A percentile compares a stretch with the other conserved stretches of the same genome.
These are phyloP conservation scores for Penicillium bialowiezense DNA, from an alignment of 495 filamentous ascomycete genomes.

Conservation along the genomic window DNA sequence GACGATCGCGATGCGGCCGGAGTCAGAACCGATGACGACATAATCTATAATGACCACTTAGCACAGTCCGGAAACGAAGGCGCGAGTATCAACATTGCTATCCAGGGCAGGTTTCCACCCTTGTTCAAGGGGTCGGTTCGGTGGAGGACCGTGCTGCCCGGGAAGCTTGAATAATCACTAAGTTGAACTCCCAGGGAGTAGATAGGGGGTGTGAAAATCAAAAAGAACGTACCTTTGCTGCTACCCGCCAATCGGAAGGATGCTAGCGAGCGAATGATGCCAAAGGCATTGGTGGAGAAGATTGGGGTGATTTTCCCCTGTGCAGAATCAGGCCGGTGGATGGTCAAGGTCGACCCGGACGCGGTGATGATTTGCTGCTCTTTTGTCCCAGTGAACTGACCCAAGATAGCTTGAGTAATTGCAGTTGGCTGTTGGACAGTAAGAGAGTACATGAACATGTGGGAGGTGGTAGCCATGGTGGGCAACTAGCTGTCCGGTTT, in stretches of 20 bases:
- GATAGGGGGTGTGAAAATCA: constrained; percentile 21
- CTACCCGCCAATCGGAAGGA: constrained; percentile 90
- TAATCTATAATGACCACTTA: constrained; percentile 75
- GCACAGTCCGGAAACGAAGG: constrained; percentile 44
- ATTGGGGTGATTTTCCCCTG: constrained; percentile 83
- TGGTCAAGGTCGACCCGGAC: constrained; percentile 82
- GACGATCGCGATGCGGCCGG: constrained; percentile 88
- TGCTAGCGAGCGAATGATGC: constrained; percentile 84
- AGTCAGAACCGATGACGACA: constrained; percentile 92
- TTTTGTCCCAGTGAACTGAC: constrained; percentile 90
- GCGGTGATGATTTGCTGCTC: constrained; percentile 96
- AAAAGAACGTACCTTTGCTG: constrained; percentile 81
- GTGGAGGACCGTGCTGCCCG: constrained; percentile 46
- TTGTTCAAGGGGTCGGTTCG: constrained; percentile 30
- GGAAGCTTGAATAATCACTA: constrained; percentile 91
- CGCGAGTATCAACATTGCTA: constrained; percentile 36
- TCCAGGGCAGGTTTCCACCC: constrained; percentile 42
- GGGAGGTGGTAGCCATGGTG: constrained; percentile 94
- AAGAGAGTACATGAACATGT: constrained; percentile 96
- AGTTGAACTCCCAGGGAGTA: constrained; percentile 62
- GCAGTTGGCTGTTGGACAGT: constrained; percentile 90
- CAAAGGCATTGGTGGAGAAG: constrained; percentile 90
- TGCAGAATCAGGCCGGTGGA: constrained; percentile 80
- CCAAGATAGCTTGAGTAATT: constrained; percentile 83
- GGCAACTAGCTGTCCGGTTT: constrained; percentile 22